Conservation (phyloP, 208 protist species). For the Leishmania major region DNA sequence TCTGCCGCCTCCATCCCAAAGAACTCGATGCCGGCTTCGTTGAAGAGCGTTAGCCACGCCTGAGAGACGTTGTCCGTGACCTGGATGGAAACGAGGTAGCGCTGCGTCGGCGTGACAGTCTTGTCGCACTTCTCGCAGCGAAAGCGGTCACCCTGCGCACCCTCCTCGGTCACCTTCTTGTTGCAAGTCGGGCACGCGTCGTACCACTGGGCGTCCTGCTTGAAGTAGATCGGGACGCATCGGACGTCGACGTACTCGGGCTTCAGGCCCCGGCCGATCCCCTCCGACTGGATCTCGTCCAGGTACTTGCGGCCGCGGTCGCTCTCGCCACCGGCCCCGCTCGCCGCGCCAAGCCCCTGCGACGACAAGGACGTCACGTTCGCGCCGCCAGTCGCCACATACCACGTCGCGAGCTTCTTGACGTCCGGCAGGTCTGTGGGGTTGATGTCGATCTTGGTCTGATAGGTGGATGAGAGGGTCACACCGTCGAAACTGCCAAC, state of each 20-base stretch:
- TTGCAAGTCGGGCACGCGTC: slow-evolving; percentile 91
- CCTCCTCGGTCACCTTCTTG: slow-evolving; percentile 89
- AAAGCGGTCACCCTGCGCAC: slow-evolving; percentile 75
- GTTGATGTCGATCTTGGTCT: slow-evolving; percentile 87
- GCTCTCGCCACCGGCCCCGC: slow-evolving; percentile 48
- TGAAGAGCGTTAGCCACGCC: slow-evolving; percentile 92
- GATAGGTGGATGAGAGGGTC: slow-evolving; percentile 79
- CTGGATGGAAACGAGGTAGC: slow-evolving; percentile 89
- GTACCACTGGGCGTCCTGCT: slow-evolving; percentile 92
- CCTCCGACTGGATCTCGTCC: slow-evolving; percentile 77
- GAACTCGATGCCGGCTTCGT: slow-evolving; percentile 88
- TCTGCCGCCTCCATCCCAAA: slow-evolving; percentile 86
- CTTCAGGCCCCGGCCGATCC: slow-evolving; percentile 77
- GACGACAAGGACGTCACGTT: slow-evolving; percentile 80
- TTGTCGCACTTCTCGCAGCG: slow-evolving; percentile 92
- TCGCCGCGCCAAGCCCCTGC: slow-evolving; percentile 39
- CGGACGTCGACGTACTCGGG: slow-evolving; percentile 89
- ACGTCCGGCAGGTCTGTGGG: slow-evolving; percentile 70
- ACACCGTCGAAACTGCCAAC: slow-evolving; percentile 88
- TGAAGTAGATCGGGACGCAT: slow-evolving; percentile 90
- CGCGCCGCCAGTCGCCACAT: slow-evolving; percentile 77
- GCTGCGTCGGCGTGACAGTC: slow-evolving; percentile 70
- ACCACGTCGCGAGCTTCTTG: slow-evolving; percentile 88
- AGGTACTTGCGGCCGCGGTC: slow-evolving; percentile 87
- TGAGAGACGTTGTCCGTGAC: slow-evolving; percentile 88